Conservation (phyloP, 2,329 filamentous ascomycete genomes). For the Scedosporium boydii region DNA sequence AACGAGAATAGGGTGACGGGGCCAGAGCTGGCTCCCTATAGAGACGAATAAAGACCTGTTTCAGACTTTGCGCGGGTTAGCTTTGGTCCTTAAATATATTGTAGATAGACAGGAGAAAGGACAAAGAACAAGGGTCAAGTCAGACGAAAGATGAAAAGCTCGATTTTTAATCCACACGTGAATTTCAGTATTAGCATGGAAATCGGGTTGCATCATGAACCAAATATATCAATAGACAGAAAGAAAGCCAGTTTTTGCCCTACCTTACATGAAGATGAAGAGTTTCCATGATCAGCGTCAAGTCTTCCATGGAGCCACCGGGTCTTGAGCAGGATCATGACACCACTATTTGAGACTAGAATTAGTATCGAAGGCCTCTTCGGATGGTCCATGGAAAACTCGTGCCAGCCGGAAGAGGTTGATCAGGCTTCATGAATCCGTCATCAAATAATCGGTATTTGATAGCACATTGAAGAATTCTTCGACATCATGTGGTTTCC, state of each 20-base stretch:
- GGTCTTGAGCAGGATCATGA: not conserved
- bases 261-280: conserved; percentile 18
- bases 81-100: not conserved
- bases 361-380: not conserved
- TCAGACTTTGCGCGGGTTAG: not conserved
- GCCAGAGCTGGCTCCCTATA: conserved; percentile 40
- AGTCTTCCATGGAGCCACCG: no score
- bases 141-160: conserved; percentile 85
- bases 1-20: conserved; percentile 6
- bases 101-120: conserved; percentile 17
- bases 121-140: conserved; percentile 24
- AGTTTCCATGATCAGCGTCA: not conserved
- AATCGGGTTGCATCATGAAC: conserved; percentile 59
- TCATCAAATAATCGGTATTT: conserved; percentile 33
- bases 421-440: conserved; percentile 22
- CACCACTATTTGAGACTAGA: not conserved
- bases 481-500: not conserved
- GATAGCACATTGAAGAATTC: conserved; percentile 28
- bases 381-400: not conserved
- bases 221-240: conserved; percentile 15
- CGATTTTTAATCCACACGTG: conserved; percentile 57
- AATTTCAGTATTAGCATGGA: conserved; percentile 71
- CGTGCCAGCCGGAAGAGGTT: conserved; percentile 8
- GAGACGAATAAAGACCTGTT: not conserved
- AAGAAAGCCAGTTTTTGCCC: conserved; percentile 14